Conservation (phyloP, 2,329 filamentous ascomycete species). For the Fusarium sp. region DNA sequence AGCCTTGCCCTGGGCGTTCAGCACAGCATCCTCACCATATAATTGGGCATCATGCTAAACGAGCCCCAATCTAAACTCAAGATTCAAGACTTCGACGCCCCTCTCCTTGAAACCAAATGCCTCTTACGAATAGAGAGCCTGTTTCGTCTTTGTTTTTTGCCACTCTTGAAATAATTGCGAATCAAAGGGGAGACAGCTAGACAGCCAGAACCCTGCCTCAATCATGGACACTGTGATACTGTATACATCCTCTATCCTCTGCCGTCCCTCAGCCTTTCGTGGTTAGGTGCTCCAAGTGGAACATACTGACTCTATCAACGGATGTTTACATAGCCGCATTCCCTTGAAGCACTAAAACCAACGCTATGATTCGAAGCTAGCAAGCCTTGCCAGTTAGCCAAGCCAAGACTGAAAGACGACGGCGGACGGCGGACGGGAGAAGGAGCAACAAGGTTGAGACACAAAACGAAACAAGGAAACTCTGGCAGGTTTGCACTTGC, state of each 20-base stretch:
- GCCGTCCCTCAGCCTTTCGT: slow-evolving; percentile 12
- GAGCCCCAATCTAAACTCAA: slow-evolving; percentile 13
- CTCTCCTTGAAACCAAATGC: neutral
- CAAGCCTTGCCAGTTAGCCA: slow-evolving; percentile 29
- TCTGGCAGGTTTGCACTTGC: slow-evolving; percentile 1
- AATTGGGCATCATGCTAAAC: slow-evolving; percentile 21
- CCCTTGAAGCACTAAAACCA: slow-evolving; percentile 28
- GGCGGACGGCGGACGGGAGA: neutral
- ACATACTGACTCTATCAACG: slow-evolving; percentile 20
- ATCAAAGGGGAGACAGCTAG: neutral
- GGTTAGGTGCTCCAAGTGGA: slow-evolving; percentile 8
- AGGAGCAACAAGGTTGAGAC: slow-evolving; percentile 33
- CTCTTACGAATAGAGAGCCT: neutral
- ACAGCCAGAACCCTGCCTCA: slow-evolving; percentile 1
- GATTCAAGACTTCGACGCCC: neutral
- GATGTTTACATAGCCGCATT: slow-evolving; percentile 32
- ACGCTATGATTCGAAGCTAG: slow-evolving; percentile 27
- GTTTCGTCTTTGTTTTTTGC: slow-evolving; percentile 19
- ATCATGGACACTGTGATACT: slow-evolving; percentile 21
- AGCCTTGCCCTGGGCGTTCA: slow-evolving; percentile 19
- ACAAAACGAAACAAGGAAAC: slow-evolving; percentile 34
- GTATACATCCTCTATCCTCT: slow-evolving; percentile 14
- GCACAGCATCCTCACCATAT: slow-evolving; percentile 3
- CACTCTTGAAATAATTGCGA: slow-evolving; percentile 20
- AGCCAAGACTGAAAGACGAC: neutral